Conservation (phyloP, 352 stramenopile genomes). For the Phytopythium litorale region DNA sequence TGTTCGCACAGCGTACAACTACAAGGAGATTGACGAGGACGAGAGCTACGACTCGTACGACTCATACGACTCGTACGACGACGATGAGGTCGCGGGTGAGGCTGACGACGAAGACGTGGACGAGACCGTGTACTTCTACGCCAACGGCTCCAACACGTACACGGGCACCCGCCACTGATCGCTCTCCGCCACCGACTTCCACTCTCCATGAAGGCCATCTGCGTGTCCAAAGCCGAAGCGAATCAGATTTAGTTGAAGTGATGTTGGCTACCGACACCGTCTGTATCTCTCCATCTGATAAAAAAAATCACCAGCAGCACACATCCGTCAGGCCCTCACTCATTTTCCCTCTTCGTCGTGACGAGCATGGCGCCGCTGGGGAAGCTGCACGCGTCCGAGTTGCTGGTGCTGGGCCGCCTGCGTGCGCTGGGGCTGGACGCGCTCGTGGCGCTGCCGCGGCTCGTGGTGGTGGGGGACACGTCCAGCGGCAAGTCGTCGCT, state of each 20-base stretch:
- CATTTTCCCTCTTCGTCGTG: not conserved
- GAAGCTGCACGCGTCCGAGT: constrained; percentile 10
- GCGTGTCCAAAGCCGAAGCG: too few species aligned
- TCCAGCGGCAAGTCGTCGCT: constrained; percentile 88
- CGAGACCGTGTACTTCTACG: constrained; percentile 24
- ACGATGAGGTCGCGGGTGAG: too few species aligned
- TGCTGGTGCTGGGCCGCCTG: constrained; percentile 40
- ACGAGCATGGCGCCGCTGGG: not conserved
- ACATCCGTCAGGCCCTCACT: not conserved
- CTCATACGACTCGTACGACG: not conserved
- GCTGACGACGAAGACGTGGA: not conserved
- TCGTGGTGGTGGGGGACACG: constrained; percentile 89
- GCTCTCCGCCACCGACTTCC: too few species aligned
- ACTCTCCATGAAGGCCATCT: too few species aligned
- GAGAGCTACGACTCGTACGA: constrained; percentile 6
- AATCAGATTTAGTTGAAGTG: too few species aligned
- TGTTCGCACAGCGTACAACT: not conserved
- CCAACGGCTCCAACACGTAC: constrained; percentile 24
- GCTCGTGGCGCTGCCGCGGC: constrained; percentile 86
- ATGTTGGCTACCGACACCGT: too few species aligned
- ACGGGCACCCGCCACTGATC: too few species aligned
- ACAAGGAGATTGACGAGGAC: constrained; percentile 2
- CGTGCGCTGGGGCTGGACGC: constrained; percentile 48
- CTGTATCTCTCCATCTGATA: too few species aligned
- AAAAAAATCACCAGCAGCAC: too few species aligned